Conservation (phyloP, 495 filamentous ascomycete species). For the Aspergillus heteromorphus region DNA sequence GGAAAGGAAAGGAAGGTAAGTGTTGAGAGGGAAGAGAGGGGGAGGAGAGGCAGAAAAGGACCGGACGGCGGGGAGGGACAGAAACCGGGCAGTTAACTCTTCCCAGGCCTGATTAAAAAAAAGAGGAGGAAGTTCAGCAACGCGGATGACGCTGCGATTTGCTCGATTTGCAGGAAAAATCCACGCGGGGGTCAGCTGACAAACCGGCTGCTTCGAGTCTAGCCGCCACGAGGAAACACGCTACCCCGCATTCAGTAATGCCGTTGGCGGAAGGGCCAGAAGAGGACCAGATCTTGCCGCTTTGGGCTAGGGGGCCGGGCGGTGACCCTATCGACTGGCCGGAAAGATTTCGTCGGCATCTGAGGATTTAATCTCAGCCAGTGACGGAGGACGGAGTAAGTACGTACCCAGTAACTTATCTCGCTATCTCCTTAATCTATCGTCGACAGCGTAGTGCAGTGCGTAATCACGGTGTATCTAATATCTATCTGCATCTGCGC, state of each 20-base stretch:
- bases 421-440: not conserved
- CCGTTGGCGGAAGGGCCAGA: slow-evolving; percentile 7
- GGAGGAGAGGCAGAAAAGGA: not conserved
- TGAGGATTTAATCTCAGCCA: too few relatives aligned
- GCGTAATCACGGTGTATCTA: too few relatives aligned
- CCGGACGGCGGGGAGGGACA: not conserved
- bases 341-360: too few relatives aligned
- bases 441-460: not conserved
- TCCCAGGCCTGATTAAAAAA: not conserved
- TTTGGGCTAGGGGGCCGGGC: not conserved
- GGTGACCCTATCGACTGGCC: not conserved
- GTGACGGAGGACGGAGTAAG: too few relatives aligned
- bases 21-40: not conserved
- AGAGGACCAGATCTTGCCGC: slow-evolving; percentile 3
- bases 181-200: slow-evolving; percentile 25
- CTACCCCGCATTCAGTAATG: slow-evolving; percentile 24
- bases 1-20: not conserved
- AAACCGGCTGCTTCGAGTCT: slow-evolving; percentile 4
- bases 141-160: slow-evolving; percentile 1
- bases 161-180: slow-evolving; percentile 7
- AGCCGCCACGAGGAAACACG: slow-evolving; percentile 12
- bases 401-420: too few relatives aligned
- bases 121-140: not conserved
- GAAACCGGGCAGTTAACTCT: not conserved
- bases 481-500: too few relatives aligned